These are phyloP conservation scores for Cryoendolithus antarcticus DNA, from an alignment of 2,329 filamentous ascomycete genomes.

Conservation along the genomic window DNA sequence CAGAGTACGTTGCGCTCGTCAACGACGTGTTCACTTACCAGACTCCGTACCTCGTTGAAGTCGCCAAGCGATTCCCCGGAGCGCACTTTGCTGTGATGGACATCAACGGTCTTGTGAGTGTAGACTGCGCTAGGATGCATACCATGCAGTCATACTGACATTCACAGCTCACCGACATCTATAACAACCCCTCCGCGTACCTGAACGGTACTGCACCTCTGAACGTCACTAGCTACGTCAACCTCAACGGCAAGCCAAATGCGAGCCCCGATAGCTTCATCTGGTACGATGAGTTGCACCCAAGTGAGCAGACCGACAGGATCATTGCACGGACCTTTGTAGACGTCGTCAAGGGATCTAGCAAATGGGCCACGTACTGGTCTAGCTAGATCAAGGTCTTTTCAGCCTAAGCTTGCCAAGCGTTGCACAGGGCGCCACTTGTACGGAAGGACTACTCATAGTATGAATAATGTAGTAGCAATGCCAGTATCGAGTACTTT, in stretches of 20 bases:
- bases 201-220: constrained; percentile 49
- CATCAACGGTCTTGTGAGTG: constrained; percentile 45
- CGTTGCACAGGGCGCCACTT: no score
- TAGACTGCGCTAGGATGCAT: neutral
- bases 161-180: constrained; percentile 48
- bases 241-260: constrained; percentile 28
- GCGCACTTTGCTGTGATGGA: constrained; percentile 56
- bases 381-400: constrained; percentile 11
- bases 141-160: constrained; percentile 1
- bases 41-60: constrained; percentile 33
- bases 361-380: constrained; percentile 35
- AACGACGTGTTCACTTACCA: constrained; percentile 42
- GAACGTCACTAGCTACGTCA: constrained; percentile 48
- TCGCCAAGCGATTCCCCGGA: constrained; percentile 35
- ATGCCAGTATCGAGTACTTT: neutral
- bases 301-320: constrained; percentile 50
- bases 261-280: constrained; percentile 47
- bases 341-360: constrained; percentile 39
- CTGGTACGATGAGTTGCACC: constrained; percentile 67
- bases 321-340: constrained; percentile 46
- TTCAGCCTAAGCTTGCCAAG: no score
- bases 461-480: neutral
- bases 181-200: constrained; percentile 47
- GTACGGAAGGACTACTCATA: no score
- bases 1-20: constrained; percentile 36